These are phyloP conservation scores for Pseudogymnoascus sp. DNA, from an alignment of 2,329 filamentous ascomycete genomes.

Conservation along the genomic window DNA sequence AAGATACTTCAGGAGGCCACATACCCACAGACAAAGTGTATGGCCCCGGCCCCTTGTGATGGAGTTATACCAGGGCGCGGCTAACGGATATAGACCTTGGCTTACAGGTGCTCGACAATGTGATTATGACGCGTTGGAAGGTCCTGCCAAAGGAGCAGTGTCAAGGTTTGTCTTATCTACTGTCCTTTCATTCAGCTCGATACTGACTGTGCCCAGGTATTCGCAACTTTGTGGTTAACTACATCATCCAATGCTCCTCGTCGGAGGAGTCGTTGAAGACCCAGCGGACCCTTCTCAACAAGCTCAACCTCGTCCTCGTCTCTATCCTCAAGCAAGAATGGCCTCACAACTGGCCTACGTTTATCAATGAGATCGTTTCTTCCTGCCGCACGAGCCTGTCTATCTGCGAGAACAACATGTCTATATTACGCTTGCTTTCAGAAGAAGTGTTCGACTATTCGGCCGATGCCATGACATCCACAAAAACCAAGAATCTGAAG, in stretches of 20 bases:
- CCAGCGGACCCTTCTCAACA: constrained; percentile 89
- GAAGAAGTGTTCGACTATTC: constrained; percentile 99
- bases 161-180: constrained; percentile 53
- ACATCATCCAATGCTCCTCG: constrained; percentile 89
- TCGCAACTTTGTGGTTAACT: constrained; percentile 97
- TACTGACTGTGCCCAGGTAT: constrained; percentile 56
- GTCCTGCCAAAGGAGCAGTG: constrained; percentile 93
- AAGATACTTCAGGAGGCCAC: constrained; percentile 90
- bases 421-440: constrained; percentile 85
- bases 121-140: constrained; percentile 99
- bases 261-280: constrained; percentile 79
- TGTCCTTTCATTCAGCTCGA: background rate
- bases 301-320: constrained; percentile 94
- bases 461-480: constrained; percentile 97
- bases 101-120: constrained; percentile 92
- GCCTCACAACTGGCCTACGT: constrained; percentile 99
- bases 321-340: constrained; percentile 98
- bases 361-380: constrained; percentile 98
- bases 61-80: background rate
- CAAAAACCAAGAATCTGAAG: constrained; percentile 93
- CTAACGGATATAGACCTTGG: constrained; percentile 61
- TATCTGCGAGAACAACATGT: constrained; percentile 99
- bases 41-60: constrained; percentile 28
- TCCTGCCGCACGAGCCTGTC: constrained; percentile 92
- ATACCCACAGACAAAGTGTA: constrained; percentile 95